Conservation (phyloP, 1,139 yeast species). For the Candida sp. region DNA sequence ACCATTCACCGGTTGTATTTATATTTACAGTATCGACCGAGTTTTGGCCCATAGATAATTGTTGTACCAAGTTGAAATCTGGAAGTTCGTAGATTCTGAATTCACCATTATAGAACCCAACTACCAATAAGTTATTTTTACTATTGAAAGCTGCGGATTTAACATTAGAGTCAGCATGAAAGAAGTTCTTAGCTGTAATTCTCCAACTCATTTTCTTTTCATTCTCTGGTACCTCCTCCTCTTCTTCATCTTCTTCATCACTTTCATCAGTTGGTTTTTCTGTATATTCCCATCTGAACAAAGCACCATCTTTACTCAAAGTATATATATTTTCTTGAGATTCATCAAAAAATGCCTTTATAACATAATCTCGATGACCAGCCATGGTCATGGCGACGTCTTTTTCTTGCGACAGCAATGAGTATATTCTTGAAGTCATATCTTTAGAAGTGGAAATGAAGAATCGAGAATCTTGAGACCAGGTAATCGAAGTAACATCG, state of each 20-base stretch:
- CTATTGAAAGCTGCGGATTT: slow-evolving; percentile 85
- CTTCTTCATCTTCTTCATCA: slow-evolving; percentile 37
- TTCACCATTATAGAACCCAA: slow-evolving; percentile 91
- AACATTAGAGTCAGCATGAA: slow-evolving; percentile 69
- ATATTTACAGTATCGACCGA: slow-evolving; percentile 80
- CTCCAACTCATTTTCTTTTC: slow-evolving; percentile 61
- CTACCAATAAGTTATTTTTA: slow-evolving; percentile 64
- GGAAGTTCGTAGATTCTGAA: slow-evolving; percentile 87
- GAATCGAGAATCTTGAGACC: slow-evolving; percentile 92
- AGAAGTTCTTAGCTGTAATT: slow-evolving; percentile 74
- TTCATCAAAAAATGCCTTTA: slow-evolving; percentile 80
- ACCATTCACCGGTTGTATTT: slow-evolving; percentile 91
- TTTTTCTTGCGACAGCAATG: slow-evolving; percentile 70
- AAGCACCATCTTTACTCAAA: slow-evolving; percentile 91
- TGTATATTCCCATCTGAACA: slow-evolving; percentile 87
- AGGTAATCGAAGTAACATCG: slow-evolving; percentile 71
- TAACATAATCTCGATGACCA: slow-evolving; percentile 89
- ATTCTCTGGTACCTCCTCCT: slow-evolving; percentile 16
- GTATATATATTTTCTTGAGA: slow-evolving; percentile 90
- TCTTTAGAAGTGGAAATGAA: slow-evolving; percentile 86
- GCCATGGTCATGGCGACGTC: slow-evolving; percentile 83
- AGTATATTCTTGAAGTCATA: slow-evolving; percentile 84
- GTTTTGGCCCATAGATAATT: slow-evolving; percentile 88
- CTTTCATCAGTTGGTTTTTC: slow-evolving; percentile 41
- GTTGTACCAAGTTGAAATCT: slow-evolving; percentile 74